phyloP scores from a whole-genome alignment of 768 basidiomycete genomes.

The Rhodotorula toruloides region DNA sequence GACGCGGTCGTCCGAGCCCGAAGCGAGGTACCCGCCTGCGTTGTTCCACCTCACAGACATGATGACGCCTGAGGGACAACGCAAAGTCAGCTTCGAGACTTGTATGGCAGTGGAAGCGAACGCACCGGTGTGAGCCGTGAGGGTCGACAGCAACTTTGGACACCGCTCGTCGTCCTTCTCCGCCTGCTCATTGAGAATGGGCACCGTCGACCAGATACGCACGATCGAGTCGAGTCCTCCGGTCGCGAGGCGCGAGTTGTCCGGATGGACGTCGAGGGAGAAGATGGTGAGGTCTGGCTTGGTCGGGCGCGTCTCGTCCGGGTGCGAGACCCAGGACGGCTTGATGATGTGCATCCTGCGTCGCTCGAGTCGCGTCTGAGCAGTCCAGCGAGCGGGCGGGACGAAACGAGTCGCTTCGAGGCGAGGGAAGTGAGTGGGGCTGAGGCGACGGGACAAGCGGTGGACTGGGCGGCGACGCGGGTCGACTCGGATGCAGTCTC shows the following conservation, averaged over 20 bases:
- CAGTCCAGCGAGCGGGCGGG: neutral
- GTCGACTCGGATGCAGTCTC: too few species aligned
- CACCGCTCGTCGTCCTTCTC: slow-evolving; percentile 61
- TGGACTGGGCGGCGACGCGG: neutral
- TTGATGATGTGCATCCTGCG: slow-evolving; percentile 22
- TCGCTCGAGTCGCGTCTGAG: neutral
- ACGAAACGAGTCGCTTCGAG: neutral
- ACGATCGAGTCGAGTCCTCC: slow-evolving; percentile 96
- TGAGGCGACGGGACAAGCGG: too few species aligned
- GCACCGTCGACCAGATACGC: slow-evolving; percentile 94
- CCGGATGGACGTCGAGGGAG: slow-evolving; percentile 88
- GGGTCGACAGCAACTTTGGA: slow-evolving; percentile 81
- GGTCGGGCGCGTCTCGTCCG: slow-evolving; percentile 13
- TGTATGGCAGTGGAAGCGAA: neutral
- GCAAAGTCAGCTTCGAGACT: neutral
- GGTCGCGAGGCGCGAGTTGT: slow-evolving; percentile 93
- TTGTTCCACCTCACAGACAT: slow-evolving; percentile 88
- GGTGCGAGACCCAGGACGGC: slow-evolving; percentile 28
- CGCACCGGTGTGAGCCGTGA: slow-evolving; percentile 82
- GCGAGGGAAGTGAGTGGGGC: neutral
- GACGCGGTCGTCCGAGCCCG: slow-evolving; percentile 91
- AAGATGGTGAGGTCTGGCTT: slow-evolving; percentile 65
- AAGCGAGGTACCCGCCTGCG: slow-evolving; percentile 87
- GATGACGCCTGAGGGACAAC: slow-evolving; percentile 57
- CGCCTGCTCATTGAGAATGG: slow-evolving; percentile 68